Base-by-base conservation (phyloP, 352 stramenopile species). In the Phytophthora sojae region DNA sequence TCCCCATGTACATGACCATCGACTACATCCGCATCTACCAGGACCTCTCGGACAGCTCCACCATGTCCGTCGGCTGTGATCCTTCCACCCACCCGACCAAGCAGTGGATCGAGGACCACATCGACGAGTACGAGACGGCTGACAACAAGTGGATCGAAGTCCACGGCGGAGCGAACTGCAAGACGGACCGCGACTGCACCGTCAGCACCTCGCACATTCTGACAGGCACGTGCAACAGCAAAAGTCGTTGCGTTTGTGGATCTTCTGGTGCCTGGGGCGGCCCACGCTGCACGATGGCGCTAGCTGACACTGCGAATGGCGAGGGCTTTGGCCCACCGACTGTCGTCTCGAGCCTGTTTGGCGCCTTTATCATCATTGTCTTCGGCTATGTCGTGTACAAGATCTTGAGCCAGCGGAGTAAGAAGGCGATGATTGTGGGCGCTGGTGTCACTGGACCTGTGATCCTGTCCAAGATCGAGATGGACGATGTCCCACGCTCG, bases 21-120 rank as follows among this genome's bases (percentile, higher is more conserved):
- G 81, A 89, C 57, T 86, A 85, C 67, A 80, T 90, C 61, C 82
- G 82, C 12, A 23, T 88, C 2, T 90, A 90, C 49, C 82, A 90
- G 57, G 82, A 90, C 39, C 47, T 77, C 15, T 83, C 72, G 0
- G 56, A 65, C 12, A 63, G 30, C 60, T 83, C 73, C 4, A 78
- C 53, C 5, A 91, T 91, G 81, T 51, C 66, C 4, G 66, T 89
- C 49, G 83, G 80, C 4, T 91, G 83, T 51, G 79, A 91, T 60
- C 81, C 83, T 0, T 57, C 58, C 1, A 85, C 79, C 0, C 81
- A 91, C 45, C 83, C 83, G 17, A 87, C 83, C 2, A 80, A 78
- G 39, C 56, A 86, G 39, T 91, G 57, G 57, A 91, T 91, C 61
- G 60, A 82, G 29, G 79, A 76, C 19, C 73, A 90, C 37, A 76